phyloP scores from a whole-genome alignment of 495 filamentous ascomycete genomes.

The Annulohypoxylon maeteangense region DNA sequence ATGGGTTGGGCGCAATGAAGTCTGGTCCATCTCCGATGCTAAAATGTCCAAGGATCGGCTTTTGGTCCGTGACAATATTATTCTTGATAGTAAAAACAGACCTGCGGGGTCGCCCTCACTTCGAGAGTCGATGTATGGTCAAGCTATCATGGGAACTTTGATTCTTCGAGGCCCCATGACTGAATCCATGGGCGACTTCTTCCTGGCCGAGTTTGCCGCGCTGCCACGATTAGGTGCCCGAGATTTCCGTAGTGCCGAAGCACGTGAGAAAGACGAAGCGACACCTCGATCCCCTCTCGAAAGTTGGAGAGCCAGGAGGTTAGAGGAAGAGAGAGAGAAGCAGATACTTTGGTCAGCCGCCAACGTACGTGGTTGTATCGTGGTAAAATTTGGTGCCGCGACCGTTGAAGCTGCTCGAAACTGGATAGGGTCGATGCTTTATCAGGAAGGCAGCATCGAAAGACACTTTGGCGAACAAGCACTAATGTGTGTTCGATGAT shows the following conservation, averaged over 20 bases:
- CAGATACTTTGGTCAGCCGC: slow-evolving; percentile 88
- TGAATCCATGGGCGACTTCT: slow-evolving; percentile 69
- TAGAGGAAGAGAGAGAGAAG: slow-evolving; percentile 64
- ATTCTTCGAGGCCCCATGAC: slow-evolving; percentile 82
- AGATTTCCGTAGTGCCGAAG: slow-evolving; percentile 69
- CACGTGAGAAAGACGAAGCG: slow-evolving; percentile 55
- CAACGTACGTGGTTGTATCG: slow-evolving; percentile 80
- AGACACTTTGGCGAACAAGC: slow-evolving; percentile 62
- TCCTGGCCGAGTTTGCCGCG: slow-evolving; percentile 77
- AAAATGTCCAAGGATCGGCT: slow-evolving; percentile 62
- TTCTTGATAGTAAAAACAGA: slow-evolving; percentile 69
- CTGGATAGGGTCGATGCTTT: slow-evolving; percentile 64
- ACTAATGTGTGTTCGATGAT: slow-evolving; percentile 60
- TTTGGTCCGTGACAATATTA: slow-evolving; percentile 81
- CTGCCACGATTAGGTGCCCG: slow-evolving; percentile 86
- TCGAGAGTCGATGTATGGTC: slow-evolving; percentile 68
- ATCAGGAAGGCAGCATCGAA: slow-evolving; percentile 60
- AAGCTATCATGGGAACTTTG: slow-evolving; percentile 81
- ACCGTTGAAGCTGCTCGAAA: slow-evolving; percentile 61
- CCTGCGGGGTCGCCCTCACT: slow-evolving; percentile 49
- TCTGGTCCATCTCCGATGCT: slow-evolving; percentile 65
- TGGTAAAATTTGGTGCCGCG: slow-evolving; percentile 82
- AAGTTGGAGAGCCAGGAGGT: slow-evolving; percentile 55
- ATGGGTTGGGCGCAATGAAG: slow-evolving; percentile 87
- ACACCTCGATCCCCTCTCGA: slow-evolving; percentile 51